A percentile compares a stretch with the other conserved stretches of the same genome.
Evolutionary conservation across 148 eudicot genomes (phyloP).

Genomic region (Cornus florida): DNA sequence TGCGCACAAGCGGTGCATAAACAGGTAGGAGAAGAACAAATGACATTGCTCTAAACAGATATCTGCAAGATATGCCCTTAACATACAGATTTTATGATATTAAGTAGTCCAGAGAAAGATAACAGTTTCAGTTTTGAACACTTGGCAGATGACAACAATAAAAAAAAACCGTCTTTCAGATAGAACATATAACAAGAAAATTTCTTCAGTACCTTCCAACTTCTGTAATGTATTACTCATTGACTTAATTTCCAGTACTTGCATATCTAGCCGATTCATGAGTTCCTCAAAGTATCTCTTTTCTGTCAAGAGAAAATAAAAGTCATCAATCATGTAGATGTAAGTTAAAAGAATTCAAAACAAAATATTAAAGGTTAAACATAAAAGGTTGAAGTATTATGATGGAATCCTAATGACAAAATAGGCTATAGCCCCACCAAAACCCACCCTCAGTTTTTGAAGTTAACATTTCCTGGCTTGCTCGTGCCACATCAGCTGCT

Average conservation of each 20-base stretch:
- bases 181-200: conserved; percentile 3
- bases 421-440: background rate
- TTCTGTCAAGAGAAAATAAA: conserved; percentile 15
- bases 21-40: background rate
- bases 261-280: conserved; percentile 59
- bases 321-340: background rate
- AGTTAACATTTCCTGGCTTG: conserved; percentile 79
- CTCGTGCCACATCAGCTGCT: conserved; percentile 84
- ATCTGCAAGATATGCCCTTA: background rate
- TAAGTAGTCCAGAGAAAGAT: background rate
- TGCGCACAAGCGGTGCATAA: too few relatives aligned
- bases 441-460: conserved; percentile 69
- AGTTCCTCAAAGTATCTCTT: conserved; percentile 58
- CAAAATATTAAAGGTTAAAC: background rate
- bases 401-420: background rate
- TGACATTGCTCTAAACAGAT: background rate
- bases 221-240: conserved; percentile 63
- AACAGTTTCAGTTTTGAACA: background rate
- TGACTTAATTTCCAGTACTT: conserved; percentile 78
- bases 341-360: background rate
- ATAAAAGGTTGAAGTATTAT: conserved; percentile 2
- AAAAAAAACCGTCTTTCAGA: background rate
- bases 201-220: conserved; percentile 58
- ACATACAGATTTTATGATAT: background rate
- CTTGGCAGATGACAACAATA: too few relatives aligned